These are phyloP conservation scores for Populus trichocarpa DNA, from an alignment of 441 rosid species.

Conservation along the genomic window DNA sequence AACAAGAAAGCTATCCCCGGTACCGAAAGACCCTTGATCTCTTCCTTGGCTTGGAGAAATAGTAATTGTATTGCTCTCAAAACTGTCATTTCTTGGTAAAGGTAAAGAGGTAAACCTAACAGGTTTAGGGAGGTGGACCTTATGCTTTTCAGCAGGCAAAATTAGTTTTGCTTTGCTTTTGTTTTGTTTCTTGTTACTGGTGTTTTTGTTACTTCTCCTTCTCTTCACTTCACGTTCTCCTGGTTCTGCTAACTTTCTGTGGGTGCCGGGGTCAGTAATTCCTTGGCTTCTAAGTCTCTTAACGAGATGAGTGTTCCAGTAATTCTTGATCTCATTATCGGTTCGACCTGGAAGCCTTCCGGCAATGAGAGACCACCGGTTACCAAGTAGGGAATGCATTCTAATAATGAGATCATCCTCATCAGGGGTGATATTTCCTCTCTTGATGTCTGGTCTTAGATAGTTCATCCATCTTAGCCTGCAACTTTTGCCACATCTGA, in stretches of 20 bases:
- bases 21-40: neutral
- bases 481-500: slow-evolving; percentile 64
- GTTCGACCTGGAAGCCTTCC: slow-evolving; percentile 77
- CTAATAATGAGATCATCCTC: slow-evolving; percentile 63
- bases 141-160: slow-evolving; percentile 21
- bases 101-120: slow-evolving; percentile 28
- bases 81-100: slow-evolving; percentile 37
- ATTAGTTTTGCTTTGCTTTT: neutral
- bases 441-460: slow-evolving; percentile 59
- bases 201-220: slow-evolving; percentile 11
- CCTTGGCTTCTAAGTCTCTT: slow-evolving; percentile 39
- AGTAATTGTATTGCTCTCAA: slow-evolving; percentile 18
- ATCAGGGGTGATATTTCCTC: slow-evolving; percentile 59
- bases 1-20: slow-evolving; percentile 19
- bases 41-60: slow-evolving; percentile 26
- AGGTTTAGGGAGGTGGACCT: slow-evolving; percentile 48
- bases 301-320: slow-evolving; percentile 59
- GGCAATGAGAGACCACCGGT: slow-evolving; percentile 72
- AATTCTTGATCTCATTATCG: slow-evolving; percentile 72
- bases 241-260: slow-evolving; percentile 23
- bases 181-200: neutral
- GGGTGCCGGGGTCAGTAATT: slow-evolving; percentile 32
- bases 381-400: slow-evolving; percentile 59
- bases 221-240: neutral
- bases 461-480: slow-evolving; percentile 77